Evolutionary conservation across 495 filamentous ascomycete species (phyloP).

Genomic region (Penicillium paxilli): DNA sequence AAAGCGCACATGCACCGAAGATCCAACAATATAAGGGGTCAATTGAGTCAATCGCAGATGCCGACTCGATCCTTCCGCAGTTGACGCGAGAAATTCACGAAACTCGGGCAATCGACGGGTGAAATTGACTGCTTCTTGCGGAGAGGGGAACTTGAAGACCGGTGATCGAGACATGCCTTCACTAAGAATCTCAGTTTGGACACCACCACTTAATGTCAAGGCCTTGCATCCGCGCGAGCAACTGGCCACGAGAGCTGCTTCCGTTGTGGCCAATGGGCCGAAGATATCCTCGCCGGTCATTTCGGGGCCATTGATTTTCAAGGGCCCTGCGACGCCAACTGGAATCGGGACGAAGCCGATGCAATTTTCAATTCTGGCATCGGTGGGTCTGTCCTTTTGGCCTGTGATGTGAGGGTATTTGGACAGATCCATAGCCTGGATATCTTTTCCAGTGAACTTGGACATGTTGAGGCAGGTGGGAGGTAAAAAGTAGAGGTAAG

Average conservation of each 20-base stretch:
- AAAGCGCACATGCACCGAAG: conserved; percentile 8
- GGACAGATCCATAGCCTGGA: no score
- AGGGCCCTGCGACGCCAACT: conserved; percentile 14
- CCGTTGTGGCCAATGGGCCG: conserved; percentile 15
- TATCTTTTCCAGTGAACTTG: no score
- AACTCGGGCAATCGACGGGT: not conserved
- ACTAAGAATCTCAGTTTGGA: conserved; percentile 5
- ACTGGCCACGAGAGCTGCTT: conserved; percentile 14
- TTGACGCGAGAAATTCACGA: no score
- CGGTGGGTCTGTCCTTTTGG: no score
- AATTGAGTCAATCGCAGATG: conserved; percentile 3
- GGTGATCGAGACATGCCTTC: conserved; percentile 12
- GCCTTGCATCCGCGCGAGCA: conserved; percentile 16
- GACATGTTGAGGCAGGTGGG: no score
- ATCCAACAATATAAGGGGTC: conserved; percentile 6
- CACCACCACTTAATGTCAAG: conserved; percentile 3
- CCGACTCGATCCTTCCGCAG: conserved; percentile 11
- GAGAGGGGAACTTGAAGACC: conserved; percentile 8
- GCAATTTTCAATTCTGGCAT: conserved; percentile 18
- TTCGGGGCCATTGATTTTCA: not conserved
- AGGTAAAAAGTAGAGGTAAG: no score
- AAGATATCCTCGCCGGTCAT: not conserved
- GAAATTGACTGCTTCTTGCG: conserved; percentile 4
- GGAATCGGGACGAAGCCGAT: conserved; percentile 13
- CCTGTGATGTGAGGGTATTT: no score